These are phyloP conservation scores for Nicotiana obtusifolia DNA, from an alignment of 257 asterid genomes.

Conservation along the genomic window DNA sequence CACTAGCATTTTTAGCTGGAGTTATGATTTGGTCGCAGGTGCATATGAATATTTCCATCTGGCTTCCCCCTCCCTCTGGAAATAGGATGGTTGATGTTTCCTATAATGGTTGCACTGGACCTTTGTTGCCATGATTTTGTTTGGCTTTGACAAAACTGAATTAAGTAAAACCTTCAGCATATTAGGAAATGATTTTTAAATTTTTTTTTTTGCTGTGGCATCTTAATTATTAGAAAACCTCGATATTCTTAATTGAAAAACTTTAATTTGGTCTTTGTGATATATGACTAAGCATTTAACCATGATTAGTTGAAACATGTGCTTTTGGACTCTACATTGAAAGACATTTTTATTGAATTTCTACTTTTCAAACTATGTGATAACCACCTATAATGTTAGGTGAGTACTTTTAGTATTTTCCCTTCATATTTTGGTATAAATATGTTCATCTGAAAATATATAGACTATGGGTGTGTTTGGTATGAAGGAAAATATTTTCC, in stretches of 20 bases:
- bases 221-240: not conserved
- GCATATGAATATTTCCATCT: conserved; percentile 3
- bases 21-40: conserved; percentile 93
- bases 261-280: not conserved
- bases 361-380: too few species aligned
- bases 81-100: not conserved
- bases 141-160: not conserved
- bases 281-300: not conserved
- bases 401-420: too few species aligned
- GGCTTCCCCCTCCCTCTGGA: not conserved
- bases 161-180: not conserved
- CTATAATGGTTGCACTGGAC: not conserved
- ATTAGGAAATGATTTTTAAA: not conserved
- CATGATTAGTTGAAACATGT: not conserved
- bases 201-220: not conserved
- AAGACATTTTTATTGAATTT: too few species aligned
- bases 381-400: too few species aligned
- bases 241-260: not conserved
- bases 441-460: too few species aligned
- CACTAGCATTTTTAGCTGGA: conserved; percentile 85
- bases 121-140: not conserved
- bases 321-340: not conserved
- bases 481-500: too few species aligned
- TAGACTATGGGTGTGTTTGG: too few species aligned
- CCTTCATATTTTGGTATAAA: too few species aligned